Percentiles rank a stretch among this genome's conserved stretches.
Conservation (phyloP, 1,284 basidiomycete genomes). For the Ceratobasidium sp. region DNA sequence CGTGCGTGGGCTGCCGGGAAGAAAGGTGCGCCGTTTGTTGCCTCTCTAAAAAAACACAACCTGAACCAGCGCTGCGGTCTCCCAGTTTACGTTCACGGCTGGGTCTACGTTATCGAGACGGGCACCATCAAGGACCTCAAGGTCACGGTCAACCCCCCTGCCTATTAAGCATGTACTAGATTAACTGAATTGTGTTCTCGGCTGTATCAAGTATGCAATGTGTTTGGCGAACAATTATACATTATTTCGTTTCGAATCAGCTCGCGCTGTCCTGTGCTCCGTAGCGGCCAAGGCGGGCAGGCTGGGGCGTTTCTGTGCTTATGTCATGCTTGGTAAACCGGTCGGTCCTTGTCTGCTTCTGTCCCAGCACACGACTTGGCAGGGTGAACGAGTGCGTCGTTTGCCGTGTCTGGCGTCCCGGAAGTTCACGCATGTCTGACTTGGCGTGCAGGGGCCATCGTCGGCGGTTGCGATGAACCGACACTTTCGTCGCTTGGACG, state of each 20-base stretch:
- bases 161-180: slow-evolving; percentile 4
- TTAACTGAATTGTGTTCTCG: background rate
- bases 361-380: slow-evolving; percentile 2
- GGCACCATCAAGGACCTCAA: slow-evolving; percentile 74
- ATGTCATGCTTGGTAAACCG: slow-evolving; percentile 7
- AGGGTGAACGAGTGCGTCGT: background rate
- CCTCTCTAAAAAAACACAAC: background rate
- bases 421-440: background rate
- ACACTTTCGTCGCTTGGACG: slow-evolving; percentile 57
- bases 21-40: slow-evolving; percentile 47
- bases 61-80: slow-evolving; percentile 38
- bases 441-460: background rate
- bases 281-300: background rate
- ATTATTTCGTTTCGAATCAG: background rate
- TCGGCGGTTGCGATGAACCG: slow-evolving; percentile 37
- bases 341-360: background rate
- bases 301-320: slow-evolving; percentile 2
- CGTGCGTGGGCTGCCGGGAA: slow-evolving; percentile 75
- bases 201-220: background rate
- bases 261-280: background rate
- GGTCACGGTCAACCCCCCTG: slow-evolving; percentile 37
- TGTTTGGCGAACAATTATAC: background rate
- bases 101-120: slow-evolving; percentile 79
- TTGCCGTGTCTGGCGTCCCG: background rate
- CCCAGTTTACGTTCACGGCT: slow-evolving; percentile 77